Evolutionary conservation across 345 rosid genomes (phyloP).

Genomic region (Acer yangbiense): DNA sequence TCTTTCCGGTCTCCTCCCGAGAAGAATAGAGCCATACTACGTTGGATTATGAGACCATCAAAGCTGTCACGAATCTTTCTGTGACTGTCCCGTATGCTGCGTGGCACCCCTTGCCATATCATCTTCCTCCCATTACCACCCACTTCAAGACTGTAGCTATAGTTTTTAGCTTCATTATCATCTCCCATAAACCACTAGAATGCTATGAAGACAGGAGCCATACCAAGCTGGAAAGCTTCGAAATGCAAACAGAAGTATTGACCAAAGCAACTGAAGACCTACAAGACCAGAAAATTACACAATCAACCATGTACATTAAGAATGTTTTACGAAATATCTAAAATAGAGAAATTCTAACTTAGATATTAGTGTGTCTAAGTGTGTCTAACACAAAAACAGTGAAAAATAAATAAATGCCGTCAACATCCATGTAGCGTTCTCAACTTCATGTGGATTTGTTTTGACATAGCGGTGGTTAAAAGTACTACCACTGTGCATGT

Average conservation of each 20-base stretch:
- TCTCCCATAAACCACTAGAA: slow-evolving; percentile 81
- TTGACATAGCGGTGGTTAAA: slow-evolving; percentile 86
- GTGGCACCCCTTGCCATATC: slow-evolving; percentile 80
- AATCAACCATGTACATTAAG: background rate
- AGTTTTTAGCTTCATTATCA: slow-evolving; percentile 75
- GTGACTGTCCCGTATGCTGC: slow-evolving; percentile 81
- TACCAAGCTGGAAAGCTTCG: slow-evolving; percentile 80
- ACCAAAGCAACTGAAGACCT: slow-evolving; percentile 87
- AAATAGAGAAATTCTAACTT: background rate
- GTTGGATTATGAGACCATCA: slow-evolving; percentile 78
- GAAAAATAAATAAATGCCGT: slow-evolving; percentile 43
- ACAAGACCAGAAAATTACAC: background rate
- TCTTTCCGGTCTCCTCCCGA: slow-evolving; percentile 81
- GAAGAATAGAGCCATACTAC: slow-evolving; percentile 82
- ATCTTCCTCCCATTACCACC: slow-evolving; percentile 80
- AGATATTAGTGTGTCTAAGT: background rate
- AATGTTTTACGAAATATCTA: background rate
- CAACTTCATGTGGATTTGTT: slow-evolving; percentile 80
- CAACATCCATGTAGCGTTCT: slow-evolving; percentile 87
- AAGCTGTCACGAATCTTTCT: slow-evolving; percentile 79
- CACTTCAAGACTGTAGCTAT: slow-evolving; percentile 82
- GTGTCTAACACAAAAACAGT: background rate
- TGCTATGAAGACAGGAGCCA: slow-evolving; percentile 80
- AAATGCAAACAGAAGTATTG: slow-evolving; percentile 80
- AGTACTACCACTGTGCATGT: slow-evolving; percentile 86